Conservation (phyloP, 169 alveolate species). For the Plasmodium knowlesi region DNA sequence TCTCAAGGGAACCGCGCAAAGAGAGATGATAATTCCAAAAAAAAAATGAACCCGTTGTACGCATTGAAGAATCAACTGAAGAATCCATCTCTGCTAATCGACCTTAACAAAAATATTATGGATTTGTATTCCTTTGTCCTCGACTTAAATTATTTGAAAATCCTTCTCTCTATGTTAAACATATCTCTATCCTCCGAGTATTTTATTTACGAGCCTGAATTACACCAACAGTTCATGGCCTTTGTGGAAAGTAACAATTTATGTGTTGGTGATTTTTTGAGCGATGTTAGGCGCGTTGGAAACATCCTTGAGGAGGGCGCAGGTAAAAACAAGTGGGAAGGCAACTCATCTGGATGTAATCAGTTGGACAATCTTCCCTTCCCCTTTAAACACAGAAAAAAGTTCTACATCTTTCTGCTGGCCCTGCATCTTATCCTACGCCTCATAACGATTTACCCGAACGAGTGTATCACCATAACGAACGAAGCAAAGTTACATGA, state of each 20-base stretch:
- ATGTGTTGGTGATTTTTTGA: conserved; percentile 6
- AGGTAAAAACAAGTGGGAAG: background rate
- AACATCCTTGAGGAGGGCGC: background rate
- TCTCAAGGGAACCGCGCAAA: background rate
- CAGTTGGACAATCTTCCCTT: background rate
- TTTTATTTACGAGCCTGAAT: conserved; percentile 29
- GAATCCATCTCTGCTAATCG: conserved; percentile 32
- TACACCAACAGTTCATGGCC: conserved; percentile 16
- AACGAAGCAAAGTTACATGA: conserved; percentile 28
- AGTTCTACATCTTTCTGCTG: conserved; percentile 27
- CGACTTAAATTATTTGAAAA: conserved; percentile 17
- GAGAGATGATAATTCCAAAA: background rate
- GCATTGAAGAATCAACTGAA: conserved; percentile 1
- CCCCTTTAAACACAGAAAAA: background rate
- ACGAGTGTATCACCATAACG: conserved; percentile 25
- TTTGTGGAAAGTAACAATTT: conserved; percentile 28
- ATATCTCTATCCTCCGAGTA: conserved; percentile 49
- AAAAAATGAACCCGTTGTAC: background rate
- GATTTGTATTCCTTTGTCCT: conserved; percentile 24
- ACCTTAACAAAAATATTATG: conserved; percentile 15
- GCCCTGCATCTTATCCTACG: conserved; percentile 6
- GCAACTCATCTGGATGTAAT: background rate
- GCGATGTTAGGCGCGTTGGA: background rate
- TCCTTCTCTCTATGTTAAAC: conserved; percentile 38
- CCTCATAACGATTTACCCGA: conserved; percentile 48